A percentile compares a stretch with the other conserved stretches of the same genome.
Evolutionary conservation across 164 flowering plant species (phyloP).

Genomic region (Stephania japonica): DNA sequence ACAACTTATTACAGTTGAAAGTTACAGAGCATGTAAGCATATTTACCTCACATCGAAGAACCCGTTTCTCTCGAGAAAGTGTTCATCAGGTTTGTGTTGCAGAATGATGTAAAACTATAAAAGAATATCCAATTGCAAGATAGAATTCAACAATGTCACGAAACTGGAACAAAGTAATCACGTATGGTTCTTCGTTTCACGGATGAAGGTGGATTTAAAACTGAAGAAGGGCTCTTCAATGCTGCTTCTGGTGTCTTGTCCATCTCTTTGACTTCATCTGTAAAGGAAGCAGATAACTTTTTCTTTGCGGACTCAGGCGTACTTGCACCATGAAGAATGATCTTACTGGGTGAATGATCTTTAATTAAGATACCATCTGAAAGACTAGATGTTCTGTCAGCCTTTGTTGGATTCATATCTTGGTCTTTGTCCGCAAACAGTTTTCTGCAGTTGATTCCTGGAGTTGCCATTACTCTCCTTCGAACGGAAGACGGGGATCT

Average conservation of each 20-base stretch:
- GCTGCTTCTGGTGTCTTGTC: constrained; percentile 29
- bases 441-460: constrained; percentile 34
- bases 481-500: constrained; percentile 47
- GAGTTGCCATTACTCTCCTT: constrained; percentile 58
- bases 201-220: constrained; percentile 63
- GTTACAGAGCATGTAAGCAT: background rate
- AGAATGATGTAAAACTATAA: background rate
- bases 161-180: constrained; percentile 23
- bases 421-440: constrained; percentile 33
- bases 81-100: background rate
- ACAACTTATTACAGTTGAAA: background rate
- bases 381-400: constrained; percentile 12
- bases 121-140: background rate
- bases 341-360: constrained; percentile 14
- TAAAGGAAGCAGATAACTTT: constrained; percentile 16
- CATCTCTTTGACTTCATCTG: constrained; percentile 19
- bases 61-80: background rate
- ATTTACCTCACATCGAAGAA: background rate
- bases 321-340: constrained; percentile 28
- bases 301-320: constrained; percentile 54
- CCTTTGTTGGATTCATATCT: constrained; percentile 9
- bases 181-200: constrained; percentile 33
- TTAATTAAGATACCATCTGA: constrained; percentile 13
- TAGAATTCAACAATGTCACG: constrained; percentile 18
- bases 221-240: constrained; percentile 30